These are phyloP conservation scores for Ustilago tritici DNA, from an alignment of 1,284 basidiomycete species.

Conservation along the genomic window DNA sequence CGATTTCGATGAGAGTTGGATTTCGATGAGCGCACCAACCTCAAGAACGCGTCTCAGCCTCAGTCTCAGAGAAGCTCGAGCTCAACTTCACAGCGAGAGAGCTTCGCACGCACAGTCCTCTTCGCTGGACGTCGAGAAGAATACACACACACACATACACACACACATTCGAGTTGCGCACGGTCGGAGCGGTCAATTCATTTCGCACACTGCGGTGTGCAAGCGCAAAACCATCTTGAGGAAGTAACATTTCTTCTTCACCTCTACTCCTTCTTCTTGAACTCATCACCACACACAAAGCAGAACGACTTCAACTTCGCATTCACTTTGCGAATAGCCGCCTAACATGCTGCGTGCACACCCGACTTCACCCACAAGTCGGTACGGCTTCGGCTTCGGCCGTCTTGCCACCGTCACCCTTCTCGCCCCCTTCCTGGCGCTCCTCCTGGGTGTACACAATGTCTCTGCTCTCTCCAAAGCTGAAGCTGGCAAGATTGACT, in stretches of 20 bases:
- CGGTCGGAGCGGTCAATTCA: conserved; percentile 5
- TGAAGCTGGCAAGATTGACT: conserved; percentile 55
- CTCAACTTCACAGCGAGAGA: not conserved
- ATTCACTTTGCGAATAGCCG: not conserved
- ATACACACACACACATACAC: not conserved
- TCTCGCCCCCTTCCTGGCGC: conserved; percentile 23
- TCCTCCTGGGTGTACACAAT: conserved; percentile 17
- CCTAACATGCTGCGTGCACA: conserved; percentile 24
- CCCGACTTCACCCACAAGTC: conserved; percentile 19
- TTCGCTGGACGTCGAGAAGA: conserved; percentile 6
- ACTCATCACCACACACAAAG: conserved; percentile 2
- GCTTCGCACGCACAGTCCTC: conserved; percentile 6
- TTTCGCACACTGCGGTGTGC: not conserved
- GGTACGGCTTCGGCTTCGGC: conserved; percentile 18
- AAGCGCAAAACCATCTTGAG: conserved; percentile 1
- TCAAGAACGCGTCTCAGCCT: conserved; percentile 1
- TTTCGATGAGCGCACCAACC: not conserved
- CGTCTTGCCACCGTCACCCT: conserved; percentile 23
- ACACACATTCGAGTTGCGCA: conserved; percentile 3
- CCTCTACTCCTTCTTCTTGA: not conserved
- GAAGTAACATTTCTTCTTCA: not conserved
- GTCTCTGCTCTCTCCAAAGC: conserved; percentile 34
- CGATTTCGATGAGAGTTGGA: not conserved
- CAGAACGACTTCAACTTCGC: conserved; percentile 6
- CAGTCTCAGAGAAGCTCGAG: not conserved